Percentiles rank a stretch among this genome's conserved stretches.
phyloP scores from a whole-genome alignment of 73 alveolate species.

The Symbiodinium pilosum region DNA sequence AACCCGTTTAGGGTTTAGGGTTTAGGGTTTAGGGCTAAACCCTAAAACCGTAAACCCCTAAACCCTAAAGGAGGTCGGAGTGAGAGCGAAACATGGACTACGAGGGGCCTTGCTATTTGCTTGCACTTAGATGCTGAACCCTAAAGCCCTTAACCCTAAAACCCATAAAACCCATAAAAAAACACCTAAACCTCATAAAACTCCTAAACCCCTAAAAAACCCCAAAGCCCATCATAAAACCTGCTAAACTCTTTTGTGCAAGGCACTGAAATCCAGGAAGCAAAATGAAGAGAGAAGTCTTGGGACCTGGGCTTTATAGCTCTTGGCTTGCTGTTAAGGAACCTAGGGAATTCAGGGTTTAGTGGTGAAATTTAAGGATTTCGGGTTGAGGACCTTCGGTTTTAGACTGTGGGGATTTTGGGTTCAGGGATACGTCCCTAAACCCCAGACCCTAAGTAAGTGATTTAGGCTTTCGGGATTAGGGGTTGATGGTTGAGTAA shows the following conservation, averaged over 20 bases:
- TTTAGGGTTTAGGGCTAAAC: background rate
- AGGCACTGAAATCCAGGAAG: constrained; percentile 40
- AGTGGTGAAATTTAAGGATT: background rate
- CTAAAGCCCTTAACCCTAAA: no score
- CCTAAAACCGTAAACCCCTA: no score
- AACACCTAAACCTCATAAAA: no score
- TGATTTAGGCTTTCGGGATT: background rate
- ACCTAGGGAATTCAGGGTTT: background rate
- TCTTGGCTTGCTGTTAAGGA: background rate
- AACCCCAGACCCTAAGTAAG: background rate
- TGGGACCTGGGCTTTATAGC: background rate
- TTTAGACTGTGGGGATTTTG: background rate
- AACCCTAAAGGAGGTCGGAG: no score
- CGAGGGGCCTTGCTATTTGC: no score
- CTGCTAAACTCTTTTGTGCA: background rate
- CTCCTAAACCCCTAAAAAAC: no score
- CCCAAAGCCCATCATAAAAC: background rate
- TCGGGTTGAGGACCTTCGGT: background rate
- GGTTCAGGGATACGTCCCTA: no score
- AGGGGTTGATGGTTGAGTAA: background rate
- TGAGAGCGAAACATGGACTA: no score
- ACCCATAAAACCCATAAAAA: no score
- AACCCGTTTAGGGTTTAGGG: background rate
- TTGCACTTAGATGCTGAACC: no score
- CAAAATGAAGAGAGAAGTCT: constrained; percentile 47